A percentile compares a stretch with the other conserved stretches of the same genome.
phyloP scores from a whole-genome alignment of 768 basidiomycete genomes.

The Termitomyces sp. region DNA sequence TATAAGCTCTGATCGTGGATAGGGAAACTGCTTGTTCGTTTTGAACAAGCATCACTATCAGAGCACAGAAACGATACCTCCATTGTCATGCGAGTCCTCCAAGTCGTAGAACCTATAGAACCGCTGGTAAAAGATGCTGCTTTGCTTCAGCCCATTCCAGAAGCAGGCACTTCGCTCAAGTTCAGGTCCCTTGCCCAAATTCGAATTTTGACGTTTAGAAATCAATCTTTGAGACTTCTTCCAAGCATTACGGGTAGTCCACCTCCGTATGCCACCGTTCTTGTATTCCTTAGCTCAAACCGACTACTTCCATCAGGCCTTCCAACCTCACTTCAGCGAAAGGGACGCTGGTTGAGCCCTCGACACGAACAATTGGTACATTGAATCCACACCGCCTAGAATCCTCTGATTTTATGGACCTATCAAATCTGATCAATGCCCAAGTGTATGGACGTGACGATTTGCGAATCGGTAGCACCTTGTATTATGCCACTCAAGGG shows the following conservation, averaged over 20 bases:
- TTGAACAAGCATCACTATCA: neutral
- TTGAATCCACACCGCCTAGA: neutral
- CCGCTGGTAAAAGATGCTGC: neutral
- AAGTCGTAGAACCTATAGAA: neutral
- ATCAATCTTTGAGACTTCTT: neutral
- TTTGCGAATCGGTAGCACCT: neutral
- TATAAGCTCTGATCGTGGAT: neutral
- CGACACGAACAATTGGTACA: neutral
- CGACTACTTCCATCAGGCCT: neutral
- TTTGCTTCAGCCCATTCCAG: neutral
- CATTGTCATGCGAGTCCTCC: neutral
- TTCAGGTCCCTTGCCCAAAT: neutral
- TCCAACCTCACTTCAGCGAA: neutral
- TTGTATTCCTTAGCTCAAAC: neutral
- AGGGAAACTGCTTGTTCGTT: neutral
- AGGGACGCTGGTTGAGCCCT: neutral
- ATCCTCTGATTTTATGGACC: neutral
- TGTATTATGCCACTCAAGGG: neutral
- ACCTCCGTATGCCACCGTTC: neutral
- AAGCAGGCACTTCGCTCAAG: neutral
- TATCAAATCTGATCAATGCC: fast-evolving
- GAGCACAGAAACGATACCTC: neutral
- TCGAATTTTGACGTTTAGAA: neutral
- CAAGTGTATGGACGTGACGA: neutral
- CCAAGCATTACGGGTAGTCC: neutral